phyloP scores from a whole-genome alignment of 441 rosid species.

The Adansonia gregorii region DNA sequence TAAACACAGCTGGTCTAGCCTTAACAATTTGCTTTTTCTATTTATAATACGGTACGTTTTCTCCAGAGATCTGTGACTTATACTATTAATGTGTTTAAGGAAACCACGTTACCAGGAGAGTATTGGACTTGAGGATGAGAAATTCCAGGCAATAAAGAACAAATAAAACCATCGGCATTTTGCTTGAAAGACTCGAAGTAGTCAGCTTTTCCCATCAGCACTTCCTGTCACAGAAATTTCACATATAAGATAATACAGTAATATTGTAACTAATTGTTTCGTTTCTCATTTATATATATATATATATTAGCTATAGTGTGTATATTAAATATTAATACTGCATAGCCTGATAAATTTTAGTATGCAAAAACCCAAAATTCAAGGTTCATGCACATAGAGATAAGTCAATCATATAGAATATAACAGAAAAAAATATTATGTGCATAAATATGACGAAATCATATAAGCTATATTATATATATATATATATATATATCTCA shows the following conservation, averaged over 20 bases:
- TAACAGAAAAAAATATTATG: neutral
- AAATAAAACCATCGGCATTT: conserved; percentile 86
- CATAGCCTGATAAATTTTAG: neutral
- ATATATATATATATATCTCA: neutral
- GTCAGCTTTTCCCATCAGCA: conserved; percentile 87
- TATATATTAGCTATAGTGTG: conserved; percentile 20
- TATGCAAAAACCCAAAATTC: conserved; percentile 14
- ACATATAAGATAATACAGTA: neutral
- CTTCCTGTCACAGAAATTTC: conserved; percentile 59
- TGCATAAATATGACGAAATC: conserved; percentile 14
- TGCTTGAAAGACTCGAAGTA: conserved; percentile 82
- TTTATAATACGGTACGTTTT: neutral
- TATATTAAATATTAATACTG: neutral
- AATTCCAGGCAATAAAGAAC: conserved; percentile 87
- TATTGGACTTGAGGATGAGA: conserved; percentile 89
- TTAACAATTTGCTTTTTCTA: neutral
- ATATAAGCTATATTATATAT: neutral
- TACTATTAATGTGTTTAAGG: neutral
- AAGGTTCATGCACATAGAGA: conserved; percentile 11
- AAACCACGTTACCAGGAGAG: conserved; percentile 67
- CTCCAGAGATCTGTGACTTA: neutral
- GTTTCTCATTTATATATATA: neutral
- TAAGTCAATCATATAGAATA: neutral
- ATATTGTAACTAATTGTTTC: neutral
- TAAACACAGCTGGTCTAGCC: neutral